phyloP scores from a whole-genome alignment of 176 grass and related monocot genomes.

The Triticum urartu region DNA sequence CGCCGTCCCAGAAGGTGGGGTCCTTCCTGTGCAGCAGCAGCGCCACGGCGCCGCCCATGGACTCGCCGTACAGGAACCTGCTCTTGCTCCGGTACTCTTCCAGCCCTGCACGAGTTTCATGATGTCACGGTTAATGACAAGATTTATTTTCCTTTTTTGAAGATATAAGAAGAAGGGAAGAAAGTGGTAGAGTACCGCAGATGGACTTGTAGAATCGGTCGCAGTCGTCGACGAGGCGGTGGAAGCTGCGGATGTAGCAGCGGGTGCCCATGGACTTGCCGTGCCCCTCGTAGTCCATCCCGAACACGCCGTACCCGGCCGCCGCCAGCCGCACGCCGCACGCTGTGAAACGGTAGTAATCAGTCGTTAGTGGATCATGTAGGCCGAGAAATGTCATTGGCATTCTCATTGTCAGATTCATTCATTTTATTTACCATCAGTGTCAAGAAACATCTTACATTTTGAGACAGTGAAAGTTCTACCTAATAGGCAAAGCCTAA shows the following conservation, averaged over 20 bases:
- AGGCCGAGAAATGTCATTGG: no score
- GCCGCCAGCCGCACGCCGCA: constrained; percentile 46
- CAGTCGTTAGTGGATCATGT: background rate
- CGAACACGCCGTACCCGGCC: constrained; percentile 72
- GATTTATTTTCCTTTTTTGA: background rate
- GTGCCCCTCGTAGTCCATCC: constrained; percentile 92
- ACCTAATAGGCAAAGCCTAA: no score
- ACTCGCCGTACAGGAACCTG: constrained; percentile 92
- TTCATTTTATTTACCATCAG: no score
- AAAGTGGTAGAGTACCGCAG: constrained; percentile 33
- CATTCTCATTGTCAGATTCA: no score
- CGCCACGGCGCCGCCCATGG: constrained; percentile 87
- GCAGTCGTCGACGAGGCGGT: constrained; percentile 66
- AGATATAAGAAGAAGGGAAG: background rate
- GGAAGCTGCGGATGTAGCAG: constrained; percentile 87
- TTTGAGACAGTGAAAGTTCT: no score
- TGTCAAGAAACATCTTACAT: no score
- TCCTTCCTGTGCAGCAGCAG: constrained; percentile 79
- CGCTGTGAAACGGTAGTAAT: constrained; percentile 9
- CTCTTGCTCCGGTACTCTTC: constrained; percentile 72
- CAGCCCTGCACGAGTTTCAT: constrained; percentile 29
- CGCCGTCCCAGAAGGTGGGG: constrained; percentile 84
- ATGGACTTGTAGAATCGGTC: constrained; percentile 80
- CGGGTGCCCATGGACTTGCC: constrained; percentile 73
- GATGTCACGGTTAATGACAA: background rate